phyloP scores from a whole-genome alignment of 2,329 filamentous ascomycete genomes.

The Fusarium compactum region DNA sequence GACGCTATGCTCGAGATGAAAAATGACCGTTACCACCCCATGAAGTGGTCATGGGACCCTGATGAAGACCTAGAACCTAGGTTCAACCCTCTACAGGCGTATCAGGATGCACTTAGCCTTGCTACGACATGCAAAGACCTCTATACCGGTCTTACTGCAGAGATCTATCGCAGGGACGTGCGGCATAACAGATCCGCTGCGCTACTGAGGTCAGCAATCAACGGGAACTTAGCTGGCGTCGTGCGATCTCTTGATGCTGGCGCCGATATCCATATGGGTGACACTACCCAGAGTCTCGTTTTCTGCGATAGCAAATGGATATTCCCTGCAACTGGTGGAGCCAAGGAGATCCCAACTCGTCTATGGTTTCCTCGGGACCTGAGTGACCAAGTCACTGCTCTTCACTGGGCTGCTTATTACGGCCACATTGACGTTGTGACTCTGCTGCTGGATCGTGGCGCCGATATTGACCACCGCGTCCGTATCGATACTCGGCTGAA shows the following conservation, averaged over 20 bases:
- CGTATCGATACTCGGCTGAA: not conserved
- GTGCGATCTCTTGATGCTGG: not conserved
- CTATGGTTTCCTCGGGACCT: not conserved
- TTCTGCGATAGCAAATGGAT: too few relatives aligned
- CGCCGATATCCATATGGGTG: not conserved
- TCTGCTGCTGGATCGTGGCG: not conserved
- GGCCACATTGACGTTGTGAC: not conserved
- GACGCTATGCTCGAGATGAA: constrained; percentile 7
- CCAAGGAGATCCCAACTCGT: not conserved
- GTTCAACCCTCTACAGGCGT: not conserved
- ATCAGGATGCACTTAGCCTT: constrained; percentile 9
- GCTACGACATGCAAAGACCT: constrained; percentile 11
- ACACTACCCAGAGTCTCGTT: not conserved
- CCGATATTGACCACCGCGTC: constrained; percentile 14
- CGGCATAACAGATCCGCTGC: not conserved
- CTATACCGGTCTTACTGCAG: not conserved
- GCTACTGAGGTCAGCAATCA: not conserved
- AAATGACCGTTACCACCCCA: not conserved
- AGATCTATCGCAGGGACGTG: constrained; percentile 7
- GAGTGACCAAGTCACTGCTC: constrained; percentile 1
- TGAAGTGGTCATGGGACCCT: not conserved
- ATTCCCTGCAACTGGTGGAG: too few relatives aligned
- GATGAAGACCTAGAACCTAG: not conserved
- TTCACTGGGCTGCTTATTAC: constrained; percentile 11
- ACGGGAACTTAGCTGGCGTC: not conserved